Conservation (phyloP, 2,329 filamentous ascomycete genomes). For the Aspergillus pseudoviridinutans region DNA sequence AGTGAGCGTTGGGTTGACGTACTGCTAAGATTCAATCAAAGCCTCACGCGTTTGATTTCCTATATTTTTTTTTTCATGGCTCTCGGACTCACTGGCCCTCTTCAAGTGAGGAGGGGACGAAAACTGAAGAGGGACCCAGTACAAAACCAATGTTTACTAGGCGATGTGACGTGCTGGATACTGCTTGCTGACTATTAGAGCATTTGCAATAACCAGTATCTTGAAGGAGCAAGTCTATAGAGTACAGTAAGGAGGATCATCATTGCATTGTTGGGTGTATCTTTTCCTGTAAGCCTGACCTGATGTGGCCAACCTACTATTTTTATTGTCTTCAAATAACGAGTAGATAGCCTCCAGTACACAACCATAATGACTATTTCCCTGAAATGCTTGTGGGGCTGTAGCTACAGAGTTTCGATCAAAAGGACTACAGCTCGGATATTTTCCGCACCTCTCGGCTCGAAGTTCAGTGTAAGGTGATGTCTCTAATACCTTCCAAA, state of each 20-base stretch:
- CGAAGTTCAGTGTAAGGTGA: neutral
- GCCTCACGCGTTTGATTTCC: neutral
- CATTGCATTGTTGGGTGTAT: too few relatives aligned
- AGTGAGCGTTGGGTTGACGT: neutral
- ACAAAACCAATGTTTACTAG: too few relatives aligned
- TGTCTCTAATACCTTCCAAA: neutral
- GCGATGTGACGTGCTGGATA: neutral
- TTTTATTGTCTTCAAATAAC: too few relatives aligned
- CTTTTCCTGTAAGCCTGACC: too few relatives aligned
- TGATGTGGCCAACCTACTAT: too few relatives aligned
- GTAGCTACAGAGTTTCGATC: neutral
- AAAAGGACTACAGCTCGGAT: neutral
- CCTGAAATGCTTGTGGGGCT: neutral
- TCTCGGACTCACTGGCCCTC: neutral
- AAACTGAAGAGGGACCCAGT: neutral
- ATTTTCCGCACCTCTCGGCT: neutral
- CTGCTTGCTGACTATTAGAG: too few relatives aligned
- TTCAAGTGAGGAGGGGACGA: neutral
- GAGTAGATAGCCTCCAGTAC: too few relatives aligned
- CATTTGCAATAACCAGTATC: too few relatives aligned
- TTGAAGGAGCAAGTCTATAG: too few relatives aligned
- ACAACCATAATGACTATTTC: neutral
- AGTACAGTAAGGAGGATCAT: too few relatives aligned
- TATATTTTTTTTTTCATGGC: neutral
- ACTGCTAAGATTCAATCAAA: neutral